A percentile compares a stretch with the other conserved stretches of the same genome.
Evolutionary conservation across 306 rosid genomes (phyloP).

Genomic region (cucumber (Cucumis sativus)): Cucumber_9930_V3 NC_026659.2:31175001-31175500

Average conservation of each 20-base stretch:
- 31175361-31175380: conserved; percentile 89
- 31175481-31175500: too few relatives aligned
- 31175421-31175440: conserved; percentile 90
- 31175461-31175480: conserved; percentile 53
- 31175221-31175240: not conserved
- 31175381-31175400: conserved; percentile 98
- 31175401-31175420: conserved; percentile 99
- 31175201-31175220: not conserved
- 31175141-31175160: conserved; percentile 98
- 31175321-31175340: conserved; percentile 98
- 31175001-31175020: too few relatives aligned
- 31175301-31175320: conserved; percentile 97
- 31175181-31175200: conserved; percentile 38
- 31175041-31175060: conserved; percentile 39
- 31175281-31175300: conserved; percentile 40
- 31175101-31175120: conserved; percentile 93
- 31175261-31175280: not conserved
- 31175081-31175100: conserved; percentile 96
- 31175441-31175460: conserved; percentile 94
- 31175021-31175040: not conserved
- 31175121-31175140: conserved; percentile 97
- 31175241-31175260: not conserved
- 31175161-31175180: conserved; percentile 82
- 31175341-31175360: conserved; percentile 98
- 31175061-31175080: conserved; percentile 99